These are phyloP conservation scores for Ustulina deusta DNA, from an alignment of 2,329 filamentous ascomycete genomes.

Conservation along the genomic window DNA sequence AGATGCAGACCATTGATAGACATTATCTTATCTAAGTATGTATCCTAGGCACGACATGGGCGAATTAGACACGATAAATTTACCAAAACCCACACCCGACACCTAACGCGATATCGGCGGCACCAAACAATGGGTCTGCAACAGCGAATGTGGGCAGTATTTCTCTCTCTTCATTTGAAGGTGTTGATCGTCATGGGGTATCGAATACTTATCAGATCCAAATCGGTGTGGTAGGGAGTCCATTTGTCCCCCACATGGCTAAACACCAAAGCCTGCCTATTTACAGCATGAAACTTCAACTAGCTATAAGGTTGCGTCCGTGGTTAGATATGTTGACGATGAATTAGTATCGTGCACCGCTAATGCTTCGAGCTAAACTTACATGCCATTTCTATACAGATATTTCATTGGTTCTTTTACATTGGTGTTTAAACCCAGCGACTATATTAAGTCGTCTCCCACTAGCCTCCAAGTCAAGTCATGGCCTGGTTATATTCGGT, in stretches of 20 bases:
- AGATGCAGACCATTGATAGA: not conserved
- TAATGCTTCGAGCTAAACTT: not conserved
- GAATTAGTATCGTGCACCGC: not conserved
- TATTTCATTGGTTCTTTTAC: not conserved
- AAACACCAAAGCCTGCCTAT: slow-evolving; percentile 5
- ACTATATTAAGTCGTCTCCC: not conserved
- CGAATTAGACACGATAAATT: not conserved
- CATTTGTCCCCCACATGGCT: not conserved
- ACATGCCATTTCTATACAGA: not conserved
- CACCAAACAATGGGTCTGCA: not conserved
- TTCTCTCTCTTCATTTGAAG: not conserved
- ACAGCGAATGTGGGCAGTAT: not conserved
- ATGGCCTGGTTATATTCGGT: slow-evolving; percentile 39
- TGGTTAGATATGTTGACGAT: not conserved
- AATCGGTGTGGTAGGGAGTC: no score
- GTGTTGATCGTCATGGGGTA: not conserved
- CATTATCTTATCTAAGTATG: slow-evolving; percentile 9
- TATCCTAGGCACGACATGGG: not conserved
- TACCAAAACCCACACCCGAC: not conserved
- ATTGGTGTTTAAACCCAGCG: not conserved
- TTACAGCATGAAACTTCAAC: not conserved
- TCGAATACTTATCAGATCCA: not conserved
- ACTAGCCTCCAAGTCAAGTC: not conserved
- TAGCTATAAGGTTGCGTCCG: not conserved
- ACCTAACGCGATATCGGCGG: slow-evolving; percentile 9